phyloP scores from a whole-genome alignment of 768 basidiomycete species.

The Phaffia australis region DNA sequence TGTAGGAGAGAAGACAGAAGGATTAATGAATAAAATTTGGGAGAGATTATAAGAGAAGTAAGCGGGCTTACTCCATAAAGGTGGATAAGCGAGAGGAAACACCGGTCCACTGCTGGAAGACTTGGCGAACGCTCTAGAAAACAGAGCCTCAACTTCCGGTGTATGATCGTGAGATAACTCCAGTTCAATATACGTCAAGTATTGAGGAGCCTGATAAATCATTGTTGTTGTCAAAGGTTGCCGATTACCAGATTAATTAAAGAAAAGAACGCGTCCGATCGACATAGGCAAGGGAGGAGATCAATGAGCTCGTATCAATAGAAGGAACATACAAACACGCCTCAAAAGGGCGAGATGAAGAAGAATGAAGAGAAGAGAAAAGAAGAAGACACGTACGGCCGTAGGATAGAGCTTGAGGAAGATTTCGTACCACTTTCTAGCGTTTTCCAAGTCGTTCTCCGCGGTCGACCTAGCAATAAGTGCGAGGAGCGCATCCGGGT shows the following conservation, averaged over 20 bases:
- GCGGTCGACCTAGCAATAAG: slow-evolving; percentile 67
- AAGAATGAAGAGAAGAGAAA: slow-evolving; percentile 30
- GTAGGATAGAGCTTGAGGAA: slow-evolving; percentile 80
- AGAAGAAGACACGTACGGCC: slow-evolving; percentile 53
- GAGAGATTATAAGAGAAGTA: not conserved
- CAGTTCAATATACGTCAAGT: slow-evolving; percentile 57
- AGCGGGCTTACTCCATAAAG: slow-evolving; percentile 18
- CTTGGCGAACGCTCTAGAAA: slow-evolving; percentile 60
- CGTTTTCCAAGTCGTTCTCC: slow-evolving; percentile 64
- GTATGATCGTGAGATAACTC: slow-evolving; percentile 47
- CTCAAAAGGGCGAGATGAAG: slow-evolving; percentile 29
- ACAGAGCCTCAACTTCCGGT: slow-evolving; percentile 71
- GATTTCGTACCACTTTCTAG: slow-evolving; percentile 69
- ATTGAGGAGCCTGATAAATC: slow-evolving; percentile 55
- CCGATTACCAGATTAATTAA: not conserved
- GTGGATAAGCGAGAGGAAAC: slow-evolving; percentile 23
- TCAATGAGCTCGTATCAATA: slow-evolving; percentile 19
- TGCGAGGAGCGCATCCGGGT: slow-evolving; percentile 53
- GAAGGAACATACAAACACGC: no score
- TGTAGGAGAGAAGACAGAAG: slow-evolving; percentile 69
- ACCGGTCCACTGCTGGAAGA: slow-evolving; percentile 8
- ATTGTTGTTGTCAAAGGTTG: not conserved
- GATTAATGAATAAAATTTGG: not conserved
- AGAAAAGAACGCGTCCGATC: no score
- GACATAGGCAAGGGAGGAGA: slow-evolving; percentile 11